These are phyloP conservation scores for Gentiana straminea DNA, from an alignment of 257 asterid genomes.

Conservation along the genomic window DNA sequence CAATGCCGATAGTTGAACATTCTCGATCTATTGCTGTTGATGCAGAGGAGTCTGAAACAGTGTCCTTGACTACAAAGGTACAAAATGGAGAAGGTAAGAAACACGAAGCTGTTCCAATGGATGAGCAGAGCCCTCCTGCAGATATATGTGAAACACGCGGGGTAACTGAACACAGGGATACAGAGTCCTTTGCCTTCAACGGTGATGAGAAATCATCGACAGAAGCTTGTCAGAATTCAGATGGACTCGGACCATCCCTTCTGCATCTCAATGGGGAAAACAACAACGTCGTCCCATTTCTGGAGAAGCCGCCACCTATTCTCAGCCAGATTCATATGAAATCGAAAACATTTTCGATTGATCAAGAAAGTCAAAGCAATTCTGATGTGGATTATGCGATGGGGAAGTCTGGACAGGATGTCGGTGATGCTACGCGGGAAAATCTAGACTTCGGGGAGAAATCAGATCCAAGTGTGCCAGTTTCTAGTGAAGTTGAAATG, in stretches of 20 bases:
- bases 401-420: conserved; percentile 24
- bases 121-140: background rate
- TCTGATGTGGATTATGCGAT: conserved; percentile 19
- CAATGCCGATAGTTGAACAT: conserved; percentile 26
- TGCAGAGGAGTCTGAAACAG: conserved; percentile 22
- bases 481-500: conserved; percentile 15
- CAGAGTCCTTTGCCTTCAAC: conserved; percentile 16
- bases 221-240: conserved; percentile 21
- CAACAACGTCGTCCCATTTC: conserved; percentile 16
- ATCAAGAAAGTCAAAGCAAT: conserved; percentile 27
- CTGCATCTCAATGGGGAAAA: conserved; percentile 25
- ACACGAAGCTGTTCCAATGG: conserved; percentile 21
- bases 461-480: conserved; percentile 21
- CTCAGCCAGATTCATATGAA: conserved; percentile 62
- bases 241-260: conserved; percentile 23
- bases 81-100: conserved; percentile 32
- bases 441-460: conserved; percentile 17
- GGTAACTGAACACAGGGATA: conserved; percentile 23
- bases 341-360: conserved; percentile 38
- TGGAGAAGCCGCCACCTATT: conserved; percentile 29
- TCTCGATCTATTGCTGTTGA: conserved; percentile 35
- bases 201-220: conserved; percentile 21
- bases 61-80: conserved; percentile 24
- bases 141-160: conserved; percentile 19
- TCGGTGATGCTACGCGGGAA: conserved; percentile 17